Percentiles rank a stretch among this genome's conserved stretches.
Conservation (phyloP, 768 basidiomycete genomes). For the Crucibulum laeve region DNA sequence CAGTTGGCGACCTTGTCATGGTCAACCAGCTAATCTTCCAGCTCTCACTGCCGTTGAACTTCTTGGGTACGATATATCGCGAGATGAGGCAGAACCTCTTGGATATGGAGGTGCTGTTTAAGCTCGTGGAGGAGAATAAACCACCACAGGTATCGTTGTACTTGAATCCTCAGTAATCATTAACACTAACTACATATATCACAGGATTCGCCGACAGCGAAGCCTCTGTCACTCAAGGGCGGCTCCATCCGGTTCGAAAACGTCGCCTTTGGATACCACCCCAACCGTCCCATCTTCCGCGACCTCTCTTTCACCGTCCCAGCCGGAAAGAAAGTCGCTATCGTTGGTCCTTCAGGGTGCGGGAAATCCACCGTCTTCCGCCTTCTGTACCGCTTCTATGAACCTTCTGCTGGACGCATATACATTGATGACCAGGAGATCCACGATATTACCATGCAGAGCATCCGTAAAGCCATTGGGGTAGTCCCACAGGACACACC, state of each 20-base stretch:
- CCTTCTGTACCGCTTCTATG: conserved; percentile 92
- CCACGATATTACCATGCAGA: conserved; percentile 61
- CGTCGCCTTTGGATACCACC: conserved; percentile 87
- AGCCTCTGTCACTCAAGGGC: conserved; percentile 65
- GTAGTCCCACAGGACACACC: conserved; percentile 99
- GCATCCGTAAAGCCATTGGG: conserved; percentile 73
- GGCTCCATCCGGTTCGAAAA: conserved; percentile 93
- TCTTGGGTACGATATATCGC: conserved; percentile 95
- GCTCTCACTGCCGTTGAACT: conserved; percentile 92
- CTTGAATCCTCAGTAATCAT: neutral
- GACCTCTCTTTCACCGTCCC: conserved; percentile 87
- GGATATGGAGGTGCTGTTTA: conserved; percentile 96
- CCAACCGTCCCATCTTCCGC: conserved; percentile 88
- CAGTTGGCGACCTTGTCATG: conserved; percentile 98
- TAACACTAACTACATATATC: neutral
- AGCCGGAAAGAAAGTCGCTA: conserved; percentile 93
- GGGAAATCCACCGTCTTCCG: conserved; percentile 97
- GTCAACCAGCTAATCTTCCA: conserved; percentile 99
- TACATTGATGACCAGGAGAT: conserved; percentile 87
- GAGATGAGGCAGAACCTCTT: conserved; percentile 94
- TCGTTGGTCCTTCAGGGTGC: conserved; percentile 95
- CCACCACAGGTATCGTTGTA: conserved; percentile 50
- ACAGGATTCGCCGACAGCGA: conserved; percentile 68
- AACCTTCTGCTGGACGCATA: conserved; percentile 78
- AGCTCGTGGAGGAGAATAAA: conserved; percentile 77